These are phyloP conservation scores for Crithidia mellificae DNA, from an alignment of 208 protist species.

Conservation along the genomic window DNA sequence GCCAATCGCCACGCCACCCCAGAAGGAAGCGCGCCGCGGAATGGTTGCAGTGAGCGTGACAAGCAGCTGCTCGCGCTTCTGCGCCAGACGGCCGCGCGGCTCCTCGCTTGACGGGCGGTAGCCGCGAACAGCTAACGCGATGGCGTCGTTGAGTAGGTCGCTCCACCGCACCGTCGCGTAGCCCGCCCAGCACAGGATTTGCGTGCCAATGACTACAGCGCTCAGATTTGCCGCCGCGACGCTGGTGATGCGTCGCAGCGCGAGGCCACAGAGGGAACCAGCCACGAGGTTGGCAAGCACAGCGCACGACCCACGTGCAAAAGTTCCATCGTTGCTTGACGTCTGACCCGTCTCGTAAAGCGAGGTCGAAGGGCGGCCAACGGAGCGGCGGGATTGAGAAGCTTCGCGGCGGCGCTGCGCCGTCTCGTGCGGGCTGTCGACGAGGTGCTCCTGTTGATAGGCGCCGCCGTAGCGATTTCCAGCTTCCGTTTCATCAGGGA, in stretches of 20 bases:
- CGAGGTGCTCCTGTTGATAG: conserved; percentile 7
- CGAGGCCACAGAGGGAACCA: conserved; percentile 29
- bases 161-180: conserved; percentile 68
- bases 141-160: conserved; percentile 42
- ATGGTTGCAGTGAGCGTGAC: conserved; percentile 38
- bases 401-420: conserved; percentile 4
- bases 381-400: conserved; percentile 8
- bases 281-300: conserved; percentile 36
- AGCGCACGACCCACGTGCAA: conserved; percentile 28
- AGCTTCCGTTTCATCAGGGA: not conserved
- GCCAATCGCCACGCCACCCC: conserved; percentile 40
- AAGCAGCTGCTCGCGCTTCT: conserved; percentile 28
- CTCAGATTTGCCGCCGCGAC: conserved; percentile 30
- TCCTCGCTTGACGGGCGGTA: conserved; percentile 5
- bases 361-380: not conserved
- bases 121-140: conserved; percentile 28
- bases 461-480: not conserved
- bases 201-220: conserved; percentile 37
- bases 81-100: conserved; percentile 13
- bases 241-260: conserved; percentile 24
- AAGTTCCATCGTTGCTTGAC: not conserved
- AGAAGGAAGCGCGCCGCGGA: conserved; percentile 50
- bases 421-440: conserved; percentile 9
- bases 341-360: conserved; percentile 3
- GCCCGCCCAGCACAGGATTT: conserved; percentile 52